These are phyloP conservation scores for Xylaria grammica DNA, from an alignment of 495 filamentous ascomycete genomes.

Conservation along the genomic window DNA sequence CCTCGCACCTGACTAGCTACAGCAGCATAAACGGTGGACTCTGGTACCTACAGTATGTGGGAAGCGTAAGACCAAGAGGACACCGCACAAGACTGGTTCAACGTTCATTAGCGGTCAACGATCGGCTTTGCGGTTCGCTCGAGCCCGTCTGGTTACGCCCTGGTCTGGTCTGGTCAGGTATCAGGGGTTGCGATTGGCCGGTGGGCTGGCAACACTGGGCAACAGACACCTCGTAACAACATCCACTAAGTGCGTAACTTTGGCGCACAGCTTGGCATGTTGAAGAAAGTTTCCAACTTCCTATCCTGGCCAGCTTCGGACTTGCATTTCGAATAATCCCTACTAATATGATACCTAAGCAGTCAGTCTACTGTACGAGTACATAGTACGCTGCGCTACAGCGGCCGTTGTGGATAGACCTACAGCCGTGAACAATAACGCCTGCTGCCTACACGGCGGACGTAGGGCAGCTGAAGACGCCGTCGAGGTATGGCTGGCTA, in stretches of 20 bases:
- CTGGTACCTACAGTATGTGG: background rate
- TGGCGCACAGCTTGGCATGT: slow-evolving; percentile 13
- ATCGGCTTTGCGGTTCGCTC: slow-evolving; percentile 2
- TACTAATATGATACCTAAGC: slow-evolving; percentile 11
- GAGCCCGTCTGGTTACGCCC: slow-evolving; percentile 14
- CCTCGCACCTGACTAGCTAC: background rate
- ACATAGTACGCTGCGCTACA: background rate
- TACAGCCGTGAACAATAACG: background rate
- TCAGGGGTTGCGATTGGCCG: slow-evolving; percentile 15
- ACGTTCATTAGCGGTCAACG: slow-evolving; percentile 18
- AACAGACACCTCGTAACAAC: slow-evolving; percentile 24
- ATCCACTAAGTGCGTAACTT: slow-evolving; percentile 15
- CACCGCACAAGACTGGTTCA: slow-evolving; percentile 6
- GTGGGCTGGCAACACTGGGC: slow-evolving; percentile 6
- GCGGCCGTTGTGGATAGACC: background rate
- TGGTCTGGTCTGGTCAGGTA: background rate
- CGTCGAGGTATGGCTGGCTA: background rate
- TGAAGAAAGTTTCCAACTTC: slow-evolving; percentile 7
- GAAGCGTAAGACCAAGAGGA: slow-evolving; percentile 11
- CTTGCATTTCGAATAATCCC: slow-evolving; percentile 11
- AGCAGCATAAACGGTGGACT: background rate
- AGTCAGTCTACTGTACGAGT: too few relatives aligned
- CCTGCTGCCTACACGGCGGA: background rate
- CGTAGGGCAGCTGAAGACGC: background rate
- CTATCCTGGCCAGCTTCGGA: slow-evolving; percentile 23